Evolutionary conservation across 306 rosid genomes (phyloP).

Genomic region (Medicago arabica): DNA sequence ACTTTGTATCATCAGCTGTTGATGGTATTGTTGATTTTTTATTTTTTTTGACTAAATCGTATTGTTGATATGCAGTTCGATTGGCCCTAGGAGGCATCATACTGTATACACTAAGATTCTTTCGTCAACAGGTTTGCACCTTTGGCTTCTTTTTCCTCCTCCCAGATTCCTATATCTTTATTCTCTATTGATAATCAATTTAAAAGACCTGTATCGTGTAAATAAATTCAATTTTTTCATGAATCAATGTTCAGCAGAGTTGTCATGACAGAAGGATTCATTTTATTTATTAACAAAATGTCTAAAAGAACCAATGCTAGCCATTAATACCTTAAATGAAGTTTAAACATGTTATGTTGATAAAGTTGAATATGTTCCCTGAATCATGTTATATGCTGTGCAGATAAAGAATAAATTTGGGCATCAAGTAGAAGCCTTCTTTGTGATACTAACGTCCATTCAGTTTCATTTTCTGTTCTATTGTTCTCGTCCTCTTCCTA

Average conservation of each 20-base stretch:
- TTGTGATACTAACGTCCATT: constrained; percentile 70
- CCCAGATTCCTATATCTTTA: no score
- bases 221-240: constrained; percentile 7
- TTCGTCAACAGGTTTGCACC: constrained; percentile 70
- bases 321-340: constrained; percentile 20
- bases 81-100: constrained; percentile 74
- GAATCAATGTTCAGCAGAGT: neutral
- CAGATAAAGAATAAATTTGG: constrained; percentile 84
- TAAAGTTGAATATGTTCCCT: constrained; percentile 26
- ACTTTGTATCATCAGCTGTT: constrained; percentile 18
- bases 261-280: neutral
- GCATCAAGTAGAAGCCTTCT: constrained; percentile 88
- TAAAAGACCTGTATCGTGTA: neutral
- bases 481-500: constrained; percentile 88
- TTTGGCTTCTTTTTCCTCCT: neutral
- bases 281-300: constrained; percentile 12
- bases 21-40: constrained; percentile 29
- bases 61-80: constrained; percentile 67
- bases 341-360: constrained; percentile 23
- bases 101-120: constrained; percentile 67
- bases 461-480: constrained; percentile 93
- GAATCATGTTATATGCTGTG: constrained; percentile 34
- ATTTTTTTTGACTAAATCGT: neutral
- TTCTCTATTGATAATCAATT: neutral
- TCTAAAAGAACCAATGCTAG: neutral